Evolutionary conservation across 106 monocot species (phyloP).

Genomic region (Acorus calamus): DNA sequence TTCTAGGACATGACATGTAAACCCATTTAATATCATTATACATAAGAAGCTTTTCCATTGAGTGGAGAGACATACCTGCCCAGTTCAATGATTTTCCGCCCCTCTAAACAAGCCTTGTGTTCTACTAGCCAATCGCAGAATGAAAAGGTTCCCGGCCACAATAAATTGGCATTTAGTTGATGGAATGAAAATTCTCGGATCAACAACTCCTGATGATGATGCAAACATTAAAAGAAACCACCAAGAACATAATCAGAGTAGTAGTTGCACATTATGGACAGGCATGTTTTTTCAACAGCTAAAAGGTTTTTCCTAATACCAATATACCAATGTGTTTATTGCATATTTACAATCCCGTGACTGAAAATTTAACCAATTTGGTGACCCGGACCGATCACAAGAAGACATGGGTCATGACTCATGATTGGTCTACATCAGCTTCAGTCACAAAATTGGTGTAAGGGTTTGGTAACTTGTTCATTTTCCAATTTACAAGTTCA

Average conservation of each 20-base stretch:
- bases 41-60: background rate
- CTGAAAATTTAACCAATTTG: too few relatives aligned
- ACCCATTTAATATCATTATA: too few relatives aligned
- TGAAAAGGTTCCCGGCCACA: conserved; percentile 96
- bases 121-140: conserved; percentile 69
- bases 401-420: too few relatives aligned
- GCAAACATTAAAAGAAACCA: background rate
- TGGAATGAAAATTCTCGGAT: conserved; percentile 87
- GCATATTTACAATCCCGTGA: too few relatives aligned
- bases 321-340: too few relatives aligned
- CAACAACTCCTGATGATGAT: conserved; percentile 43
- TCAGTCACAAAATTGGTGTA: too few relatives aligned
- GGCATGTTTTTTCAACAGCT: background rate
- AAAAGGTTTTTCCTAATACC: background rate
- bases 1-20: too few relatives aligned
- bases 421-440: too few relatives aligned
- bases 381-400: too few relatives aligned
- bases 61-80: conserved; percentile 50
- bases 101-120: conserved; percentile 39
- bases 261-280: background rate
- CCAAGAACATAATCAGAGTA: background rate
- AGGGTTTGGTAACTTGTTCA: too few relatives aligned
- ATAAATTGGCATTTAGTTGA: conserved; percentile 78
- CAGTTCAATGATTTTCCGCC: conserved; percentile 62
- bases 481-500: too few relatives aligned